Conservation (phyloP, 2,329 filamentous ascomycete genomes). For the Setomelanomma holmii region DNA sequence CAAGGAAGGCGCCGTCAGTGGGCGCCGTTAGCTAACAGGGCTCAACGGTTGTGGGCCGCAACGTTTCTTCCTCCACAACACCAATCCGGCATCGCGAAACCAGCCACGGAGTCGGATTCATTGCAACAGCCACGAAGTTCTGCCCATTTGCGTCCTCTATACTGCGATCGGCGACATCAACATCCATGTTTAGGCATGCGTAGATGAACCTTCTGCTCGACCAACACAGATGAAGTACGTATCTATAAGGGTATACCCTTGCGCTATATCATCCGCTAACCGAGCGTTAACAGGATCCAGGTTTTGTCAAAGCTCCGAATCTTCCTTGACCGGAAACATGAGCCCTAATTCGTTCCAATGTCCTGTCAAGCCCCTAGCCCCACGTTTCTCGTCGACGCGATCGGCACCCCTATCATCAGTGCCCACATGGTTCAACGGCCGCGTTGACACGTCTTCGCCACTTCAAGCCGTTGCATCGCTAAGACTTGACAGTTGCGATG, state of each 20-base stretch:
- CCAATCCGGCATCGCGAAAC: neutral
- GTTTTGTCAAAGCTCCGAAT: constrained; percentile 7
- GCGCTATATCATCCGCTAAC: constrained; percentile 32
- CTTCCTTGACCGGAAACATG: constrained; percentile 9
- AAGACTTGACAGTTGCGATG: neutral
- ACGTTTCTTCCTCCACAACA: constrained; percentile 2
- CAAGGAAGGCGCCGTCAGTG: neutral
- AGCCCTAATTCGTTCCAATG: constrained; percentile 23
- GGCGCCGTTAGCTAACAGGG: neutral
- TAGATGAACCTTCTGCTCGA: constrained; percentile 1
- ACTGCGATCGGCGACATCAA: neutral
- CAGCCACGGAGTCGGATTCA: neutral
- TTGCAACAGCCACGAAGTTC: neutral
- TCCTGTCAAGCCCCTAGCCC: constrained; percentile 17
- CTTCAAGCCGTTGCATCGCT: constrained; percentile 6
- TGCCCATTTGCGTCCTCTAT: no score
- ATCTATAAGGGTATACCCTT: constrained; percentile 29
- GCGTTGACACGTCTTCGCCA: constrained; percentile 27
- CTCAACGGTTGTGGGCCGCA: constrained; percentile 2
- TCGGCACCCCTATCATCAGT: constrained; percentile 31
- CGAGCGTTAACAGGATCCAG: constrained; percentile 15
- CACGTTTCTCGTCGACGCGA: constrained; percentile 22
- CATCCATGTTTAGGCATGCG: neutral
- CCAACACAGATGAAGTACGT: constrained; percentile 1
- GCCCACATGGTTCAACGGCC: constrained; percentile 33